Evolutionary conservation across 2,329 filamentous ascomycete genomes (phyloP).

Genomic region (Dactylellina cionopaga): DNA sequence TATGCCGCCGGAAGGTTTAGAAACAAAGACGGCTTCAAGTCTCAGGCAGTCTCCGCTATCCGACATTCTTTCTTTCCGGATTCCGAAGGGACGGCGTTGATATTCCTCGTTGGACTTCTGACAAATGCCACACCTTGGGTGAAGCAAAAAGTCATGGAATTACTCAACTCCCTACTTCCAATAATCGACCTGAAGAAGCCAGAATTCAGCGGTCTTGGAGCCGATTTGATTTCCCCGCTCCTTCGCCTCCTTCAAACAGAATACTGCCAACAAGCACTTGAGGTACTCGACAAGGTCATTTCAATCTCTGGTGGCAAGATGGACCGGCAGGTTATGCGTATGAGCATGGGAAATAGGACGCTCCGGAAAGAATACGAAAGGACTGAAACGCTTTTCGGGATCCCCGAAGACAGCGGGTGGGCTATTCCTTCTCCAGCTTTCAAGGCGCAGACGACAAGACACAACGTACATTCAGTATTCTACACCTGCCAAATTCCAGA

Average conservation of each 20-base stretch:
- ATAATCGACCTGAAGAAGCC: slow-evolving; percentile 92
- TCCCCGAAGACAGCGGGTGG: slow-evolving; percentile 95
- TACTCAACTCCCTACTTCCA: slow-evolving; percentile 84
- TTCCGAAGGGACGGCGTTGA: slow-evolving; percentile 83
- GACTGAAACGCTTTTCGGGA: slow-evolving; percentile 93
- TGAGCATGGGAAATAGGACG: slow-evolving; percentile 95
- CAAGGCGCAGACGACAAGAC: slow-evolving; percentile 84
- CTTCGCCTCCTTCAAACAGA: slow-evolving; percentile 89
- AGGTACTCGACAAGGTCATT: slow-evolving; percentile 94
- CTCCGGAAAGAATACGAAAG: slow-evolving; percentile 94
- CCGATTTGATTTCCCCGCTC: slow-evolving; percentile 92
- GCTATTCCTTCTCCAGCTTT: slow-evolving; percentile 91
- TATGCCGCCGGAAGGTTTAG: slow-evolving; percentile 71
- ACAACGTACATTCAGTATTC: slow-evolving; percentile 95
- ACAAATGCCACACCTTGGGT: slow-evolving; percentile 91
- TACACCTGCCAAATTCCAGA: slow-evolving; percentile 84
- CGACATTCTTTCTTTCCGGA: slow-evolving; percentile 81
- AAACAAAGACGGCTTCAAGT: slow-evolving; percentile 76
- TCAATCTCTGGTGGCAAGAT: slow-evolving; percentile 90
- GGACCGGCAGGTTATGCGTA: slow-evolving; percentile 92
- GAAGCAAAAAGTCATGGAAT: slow-evolving; percentile 90
- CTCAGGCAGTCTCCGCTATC: slow-evolving; percentile 77
- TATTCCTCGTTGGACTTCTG: slow-evolving; percentile 88
- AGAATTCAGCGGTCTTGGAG: slow-evolving; percentile 88
- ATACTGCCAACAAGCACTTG: slow-evolving; percentile 89